Conservation (phyloP, 2,329 filamentous ascomycete genomes). For the Colletotrichum somersetense region DNA sequence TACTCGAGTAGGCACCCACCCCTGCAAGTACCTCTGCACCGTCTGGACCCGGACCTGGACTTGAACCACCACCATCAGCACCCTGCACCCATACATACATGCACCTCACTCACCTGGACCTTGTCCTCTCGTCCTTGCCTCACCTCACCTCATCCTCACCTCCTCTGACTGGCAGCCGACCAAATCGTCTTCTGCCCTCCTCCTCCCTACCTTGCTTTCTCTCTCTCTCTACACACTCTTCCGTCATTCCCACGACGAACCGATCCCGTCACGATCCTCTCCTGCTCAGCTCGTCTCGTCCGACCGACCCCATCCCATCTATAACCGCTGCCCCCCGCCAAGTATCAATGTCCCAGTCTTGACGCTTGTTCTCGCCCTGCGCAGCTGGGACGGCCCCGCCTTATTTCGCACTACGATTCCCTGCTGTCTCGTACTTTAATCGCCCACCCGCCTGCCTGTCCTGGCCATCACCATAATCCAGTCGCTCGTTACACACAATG, state of each 20-base stretch:
- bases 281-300: not conserved
- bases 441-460: slow-evolving; percentile 32
- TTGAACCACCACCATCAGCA: slow-evolving; percentile 9
- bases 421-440: slow-evolving; percentile 13
- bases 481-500: slow-evolving; percentile 40
- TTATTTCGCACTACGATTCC: slow-evolving; percentile 24
- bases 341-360: slow-evolving; percentile 34
- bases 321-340: slow-evolving; percentile 9
- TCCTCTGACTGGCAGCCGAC: not conserved
- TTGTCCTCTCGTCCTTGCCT: slow-evolving; percentile 12
- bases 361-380: slow-evolving; percentile 35
- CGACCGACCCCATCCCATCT: not conserved
- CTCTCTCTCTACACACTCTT: not conserved
- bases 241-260: not conserved
- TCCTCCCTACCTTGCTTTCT: not conserved
- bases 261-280: not conserved
- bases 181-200: not conserved
- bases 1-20: not conserved
- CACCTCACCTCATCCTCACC: slow-evolving; percentile 24
- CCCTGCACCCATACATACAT: not conserved
- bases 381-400: slow-evolving; percentile 39
- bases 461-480: slow-evolving; percentile 3
- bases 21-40: slow-evolving; percentile 9
- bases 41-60: slow-evolving; percentile 18
- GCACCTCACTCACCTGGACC: slow-evolving; percentile 19